Base-by-base conservation (phyloP, 2,329 filamentous ascomycete genomes). In the Cercospora sp. region DNA sequence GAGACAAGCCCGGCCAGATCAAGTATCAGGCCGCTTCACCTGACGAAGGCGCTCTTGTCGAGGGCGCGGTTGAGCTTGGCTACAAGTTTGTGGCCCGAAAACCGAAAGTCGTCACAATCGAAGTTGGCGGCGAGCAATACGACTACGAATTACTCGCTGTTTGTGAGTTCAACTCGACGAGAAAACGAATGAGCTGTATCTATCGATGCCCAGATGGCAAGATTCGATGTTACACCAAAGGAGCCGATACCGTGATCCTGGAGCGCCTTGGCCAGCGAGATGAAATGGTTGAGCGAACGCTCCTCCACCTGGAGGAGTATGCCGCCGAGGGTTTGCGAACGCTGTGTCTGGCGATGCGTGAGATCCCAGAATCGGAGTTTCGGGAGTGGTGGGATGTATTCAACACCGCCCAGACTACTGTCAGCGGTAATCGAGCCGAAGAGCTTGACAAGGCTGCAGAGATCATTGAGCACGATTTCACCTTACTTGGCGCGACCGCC, bases 1-100 rank as follows among this genome's bases (percentile, higher is more conserved):
- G 93, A 53, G 90, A 93, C 73, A 91, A 91, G 68, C 86, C 87
- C 1, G 91, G 89, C 18, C 86, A 89, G 42, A 97, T 99, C 84
- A 98, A 96, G 80, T 99, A 99, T 75, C 96, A 99, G 82, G 95
- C 95, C 26, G 94, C 96, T 1, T 99, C 95, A 26, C 95, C 95
- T 0, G 95, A 99, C 73, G 95, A 99, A 79, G 95, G 94, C 66
- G 95, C 95, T n/a, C 83, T 99, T 60, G 95, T 99, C 0, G 91
- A 97, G 75, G 96, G 95, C 66, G 95, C 95, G 1, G 88, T 94
- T 3, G 82, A 85, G 58, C 84, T 99, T 62, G 95, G 94, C 4
- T 98, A 97, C 83, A 90, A 88, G 66, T 99, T 99, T 78, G 89
- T 90, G 61, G 94, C 95, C 62, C 89, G 96, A 75, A 97, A 95